Base-by-base conservation (phyloP, 2,329 filamentous ascomycete species). In the Rutstroemia sp. region DNA sequence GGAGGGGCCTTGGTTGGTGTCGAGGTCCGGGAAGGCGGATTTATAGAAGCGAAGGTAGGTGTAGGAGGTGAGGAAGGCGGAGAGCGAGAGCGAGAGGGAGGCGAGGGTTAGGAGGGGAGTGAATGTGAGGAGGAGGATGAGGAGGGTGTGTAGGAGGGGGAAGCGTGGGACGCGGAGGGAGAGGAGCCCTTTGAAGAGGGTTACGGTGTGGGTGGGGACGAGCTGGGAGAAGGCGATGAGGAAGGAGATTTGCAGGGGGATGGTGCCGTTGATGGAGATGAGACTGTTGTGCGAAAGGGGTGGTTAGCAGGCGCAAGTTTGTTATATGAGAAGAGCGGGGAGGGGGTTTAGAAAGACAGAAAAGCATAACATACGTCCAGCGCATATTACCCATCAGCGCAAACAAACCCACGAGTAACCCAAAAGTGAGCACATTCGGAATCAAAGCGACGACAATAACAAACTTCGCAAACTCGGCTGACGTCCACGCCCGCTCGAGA, bases 191-290 rank as follows among this genome's bases (percentile, higher is more conserved):
- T 88, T 87, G 75, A 96, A 92, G 58, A 99, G 82, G 4, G 92
- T 94, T 53, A 97, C 92, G 10, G 94, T 99, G 72, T 99, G 94
- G 60, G 96, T 92, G 21, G 94, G 94, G 38, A 97, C 88, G 50
- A 99, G 88, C 73, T 99, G 94, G 74, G 95, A 97, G 74, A 97
- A 96, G 54, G 92, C 90, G 66, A 97, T 90, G 60, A 99, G 87
- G 75, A 97, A 97, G 60, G 88, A 86, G 48, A 94, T 91, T 72
- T 96, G 92, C 57, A 96, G 78, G 16, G 92, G 85, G 61, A 96
- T 86, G 55, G 91, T 92, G 65, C 94, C 94, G 65, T 88, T 89
- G 68, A 97, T 89, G 61, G 88, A 86, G 47, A 88, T 91, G 48
- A 89, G 74, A 52, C 88, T 94, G n/a, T 54, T 66, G 49, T 58